Percentiles rank a stretch among this genome's conserved stretches.
Evolutionary conservation across 805 yeast genomes (phyloP).

Genomic region (Sungouiozyma ichnusensis): DNA sequence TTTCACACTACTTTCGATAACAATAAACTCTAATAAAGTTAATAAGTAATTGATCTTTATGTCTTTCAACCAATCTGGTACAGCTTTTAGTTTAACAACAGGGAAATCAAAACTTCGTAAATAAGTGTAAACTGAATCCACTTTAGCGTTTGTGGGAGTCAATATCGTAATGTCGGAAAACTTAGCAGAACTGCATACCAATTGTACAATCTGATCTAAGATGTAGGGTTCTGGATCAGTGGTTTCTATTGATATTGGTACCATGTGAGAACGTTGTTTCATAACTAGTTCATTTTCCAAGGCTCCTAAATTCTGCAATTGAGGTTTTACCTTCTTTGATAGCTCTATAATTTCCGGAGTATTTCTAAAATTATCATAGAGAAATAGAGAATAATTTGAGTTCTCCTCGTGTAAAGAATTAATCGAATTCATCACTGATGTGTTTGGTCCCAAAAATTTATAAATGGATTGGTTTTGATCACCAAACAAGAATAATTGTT

Average conservation of each 20-base stretch:
- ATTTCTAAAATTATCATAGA: slow-evolving; percentile 49
- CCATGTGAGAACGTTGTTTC: slow-evolving; percentile 10
- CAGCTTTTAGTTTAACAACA: slow-evolving; percentile 34
- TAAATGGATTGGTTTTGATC: slow-evolving; percentile 65
- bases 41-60: slow-evolving; percentile 31
- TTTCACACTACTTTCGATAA: slow-evolving; percentile 3
- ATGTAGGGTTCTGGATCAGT: slow-evolving; percentile 17
- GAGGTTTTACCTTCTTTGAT: slow-evolving; percentile 2
- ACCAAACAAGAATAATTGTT: slow-evolving; percentile 59
- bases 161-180: slow-evolving; percentile 41
- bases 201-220: slow-evolving; percentile 13
- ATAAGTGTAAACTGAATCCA: slow-evolving; percentile 31
- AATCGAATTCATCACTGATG: slow-evolving; percentile 24
- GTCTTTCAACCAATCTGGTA: slow-evolving; percentile 43
- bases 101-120: slow-evolving; percentile 36
- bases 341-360: slow-evolving; percentile 43
- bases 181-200: slow-evolving; percentile 17
- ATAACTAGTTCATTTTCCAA: slow-evolving; percentile 4
- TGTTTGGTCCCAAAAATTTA: slow-evolving; percentile 49
- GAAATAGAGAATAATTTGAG: slow-evolving; percentile 21
- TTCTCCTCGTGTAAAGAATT: slow-evolving; percentile 8
- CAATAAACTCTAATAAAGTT: slow-evolving; percentile 36
- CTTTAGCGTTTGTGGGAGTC: slow-evolving; percentile 41
- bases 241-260: slow-evolving; percentile 12
- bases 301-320: background rate